Evolutionary conservation across 345 rosid genomes (phyloP).

Genomic region (Rubroshorea leprosula): DNA sequence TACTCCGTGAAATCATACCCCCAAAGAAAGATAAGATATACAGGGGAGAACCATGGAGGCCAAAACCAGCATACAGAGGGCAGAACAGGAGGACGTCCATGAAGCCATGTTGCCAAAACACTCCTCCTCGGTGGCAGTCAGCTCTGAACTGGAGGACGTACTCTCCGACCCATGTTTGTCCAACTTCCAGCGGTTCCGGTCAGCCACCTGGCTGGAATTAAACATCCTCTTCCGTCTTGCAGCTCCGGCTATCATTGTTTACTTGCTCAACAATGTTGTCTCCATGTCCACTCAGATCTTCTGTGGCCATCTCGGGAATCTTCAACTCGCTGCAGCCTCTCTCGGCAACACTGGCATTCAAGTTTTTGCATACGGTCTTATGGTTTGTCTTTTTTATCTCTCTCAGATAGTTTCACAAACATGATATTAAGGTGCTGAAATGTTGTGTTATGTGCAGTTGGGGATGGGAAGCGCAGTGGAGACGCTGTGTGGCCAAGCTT

Average conservation of each 20-base stretch:
- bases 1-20: too few species aligned
- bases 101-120: neutral
- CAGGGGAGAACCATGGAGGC: too few species aligned
- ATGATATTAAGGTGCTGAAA: neutral
- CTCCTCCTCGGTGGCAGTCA: slow-evolving; percentile 8
- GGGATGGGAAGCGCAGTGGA: slow-evolving; percentile 66
- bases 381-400: slow-evolving; percentile 27
- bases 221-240: slow-evolving; percentile 40
- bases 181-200: slow-evolving; percentile 12
- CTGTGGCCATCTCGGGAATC: slow-evolving; percentile 53
- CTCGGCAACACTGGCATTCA: slow-evolving; percentile 60
- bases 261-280: slow-evolving; percentile 40
- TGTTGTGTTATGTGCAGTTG: slow-evolving; percentile 14
- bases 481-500: slow-evolving; percentile 61
- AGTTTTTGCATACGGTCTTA: slow-evolving; percentile 40
- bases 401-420: neutral
- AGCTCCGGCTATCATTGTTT: slow-evolving; percentile 42
- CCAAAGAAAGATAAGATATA: too few species aligned
- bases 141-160: slow-evolving; percentile 26
- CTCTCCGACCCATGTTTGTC: slow-evolving; percentile 19
- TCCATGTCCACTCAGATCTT: slow-evolving; percentile 49
- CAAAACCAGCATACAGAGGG: neutral
- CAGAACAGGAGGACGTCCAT: neutral
- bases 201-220: slow-evolving; percentile 37
- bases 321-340: slow-evolving; percentile 48